phyloP scores from a whole-genome alignment of 2,329 filamentous ascomycete genomes.

The Laburnicola sp. region DNA sequence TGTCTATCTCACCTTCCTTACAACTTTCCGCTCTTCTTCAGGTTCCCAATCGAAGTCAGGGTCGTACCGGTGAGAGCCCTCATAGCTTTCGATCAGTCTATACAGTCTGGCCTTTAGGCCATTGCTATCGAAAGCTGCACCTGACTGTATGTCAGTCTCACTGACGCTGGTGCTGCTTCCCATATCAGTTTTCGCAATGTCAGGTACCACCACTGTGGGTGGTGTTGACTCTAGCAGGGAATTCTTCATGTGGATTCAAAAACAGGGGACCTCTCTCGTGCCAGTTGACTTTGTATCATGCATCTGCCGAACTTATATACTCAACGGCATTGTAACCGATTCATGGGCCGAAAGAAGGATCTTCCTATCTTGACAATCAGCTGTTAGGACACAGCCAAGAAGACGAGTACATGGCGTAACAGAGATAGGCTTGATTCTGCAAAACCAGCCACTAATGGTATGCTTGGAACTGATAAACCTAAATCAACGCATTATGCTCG shows the following conservation, averaged over 20 bases:
- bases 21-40: conserved; percentile 59
- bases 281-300: neutral
- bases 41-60: conserved; percentile 60
- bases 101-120: conserved; percentile 47
- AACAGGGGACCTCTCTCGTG: neutral
- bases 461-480: neutral
- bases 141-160: conserved; percentile 17
- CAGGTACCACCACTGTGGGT: conserved; percentile 12
- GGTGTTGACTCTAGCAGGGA: conserved; percentile 4
- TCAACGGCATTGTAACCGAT: neutral
- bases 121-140: conserved; percentile 41
- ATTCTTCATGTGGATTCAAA: conserved; percentile 11
- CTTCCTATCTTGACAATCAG: neutral
- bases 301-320: neutral
- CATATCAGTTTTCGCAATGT: conserved; percentile 25
- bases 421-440: neutral
- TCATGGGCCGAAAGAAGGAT: neutral
- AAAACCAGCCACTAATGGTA: neutral
- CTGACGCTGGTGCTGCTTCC: conserved; percentile 25
- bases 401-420: neutral
- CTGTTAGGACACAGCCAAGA: neutral
- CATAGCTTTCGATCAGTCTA: conserved; percentile 59
- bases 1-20: conserved; percentile 53
- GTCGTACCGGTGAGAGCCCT: conserved; percentile 63
- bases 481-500: too few relatives aligned